These are phyloP conservation scores for Collybia sp. DNA, from an alignment of 768 basidiomycete genomes.

Conservation along the genomic window DNA sequence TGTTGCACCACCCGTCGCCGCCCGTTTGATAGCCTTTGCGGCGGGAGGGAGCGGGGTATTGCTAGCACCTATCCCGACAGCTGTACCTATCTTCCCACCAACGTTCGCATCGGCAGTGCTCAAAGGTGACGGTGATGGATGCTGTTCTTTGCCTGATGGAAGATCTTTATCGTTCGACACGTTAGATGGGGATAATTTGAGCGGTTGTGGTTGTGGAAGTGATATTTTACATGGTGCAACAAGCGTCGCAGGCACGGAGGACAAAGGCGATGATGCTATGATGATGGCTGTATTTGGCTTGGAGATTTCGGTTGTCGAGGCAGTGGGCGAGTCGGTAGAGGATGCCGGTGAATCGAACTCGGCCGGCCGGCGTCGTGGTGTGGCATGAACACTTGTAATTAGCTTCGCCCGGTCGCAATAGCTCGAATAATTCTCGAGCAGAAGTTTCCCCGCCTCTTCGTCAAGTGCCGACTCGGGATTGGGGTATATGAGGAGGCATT, in stretches of 20 bases:
- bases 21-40: slow-evolving; percentile 67
- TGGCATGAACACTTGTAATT: slow-evolving; percentile 90
- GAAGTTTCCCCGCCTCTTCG: slow-evolving; percentile 91
- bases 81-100: slow-evolving; percentile 28
- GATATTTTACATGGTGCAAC: slow-evolving; percentile 15
- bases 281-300: slow-evolving; percentile 12
- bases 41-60: slow-evolving; percentile 27
- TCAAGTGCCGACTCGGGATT: slow-evolving; percentile 96
- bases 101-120: slow-evolving; percentile 72
- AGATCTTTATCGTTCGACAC: slow-evolving; percentile 32
- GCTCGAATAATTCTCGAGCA: slow-evolving; percentile 85
- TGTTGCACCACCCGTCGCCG: slow-evolving; percentile 45
- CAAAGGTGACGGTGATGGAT: slow-evolving; percentile 64
- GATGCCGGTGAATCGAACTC: slow-evolving; percentile 60
- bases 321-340: slow-evolving; percentile 15
- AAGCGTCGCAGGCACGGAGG: slow-evolving; percentile 36
- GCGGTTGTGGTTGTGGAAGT: slow-evolving; percentile 31
- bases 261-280: slow-evolving; percentile 17
- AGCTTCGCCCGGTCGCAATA: slow-evolving; percentile 85
- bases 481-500: slow-evolving; percentile 93
- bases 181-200: slow-evolving; percentile 32
- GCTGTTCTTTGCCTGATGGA: slow-evolving; percentile 47
- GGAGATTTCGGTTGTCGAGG: slow-evolving; percentile 14
- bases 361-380: slow-evolving; percentile 64
- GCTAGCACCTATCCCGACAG: slow-evolving; percentile 28